phyloP scores from a whole-genome alignment of 208 protist genomes.

The Tritrichomonas foetus region DNA sequence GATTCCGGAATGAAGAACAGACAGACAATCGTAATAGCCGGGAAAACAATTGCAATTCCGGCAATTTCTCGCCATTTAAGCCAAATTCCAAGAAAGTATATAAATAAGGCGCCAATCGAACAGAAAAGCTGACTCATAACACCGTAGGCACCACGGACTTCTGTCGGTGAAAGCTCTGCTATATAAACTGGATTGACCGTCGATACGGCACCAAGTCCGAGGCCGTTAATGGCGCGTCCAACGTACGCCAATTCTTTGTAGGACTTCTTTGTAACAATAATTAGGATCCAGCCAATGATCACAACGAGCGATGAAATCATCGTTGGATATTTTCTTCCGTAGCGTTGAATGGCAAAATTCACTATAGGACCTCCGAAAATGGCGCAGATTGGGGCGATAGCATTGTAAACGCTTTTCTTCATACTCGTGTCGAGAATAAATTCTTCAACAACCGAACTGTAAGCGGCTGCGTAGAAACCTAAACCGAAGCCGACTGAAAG shows the following conservation, averaged over 20 bases:
- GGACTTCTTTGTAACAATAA: neutral
- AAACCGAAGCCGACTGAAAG: too few relatives aligned
- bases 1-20: neutral
- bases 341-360: neutral
- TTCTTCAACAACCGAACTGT: too few relatives aligned
- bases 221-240: neutral
- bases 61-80: neutral
- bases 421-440: neutral
- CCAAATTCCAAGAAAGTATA: neutral
- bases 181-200: neutral
- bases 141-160: neutral
- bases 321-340: neutral
- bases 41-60: neutral
- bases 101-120: neutral
- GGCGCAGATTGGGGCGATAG: neutral
- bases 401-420: neutral
- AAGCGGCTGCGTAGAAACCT: too few relatives aligned
- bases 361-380: neutral
- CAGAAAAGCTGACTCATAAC: neutral
- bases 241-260: neutral
- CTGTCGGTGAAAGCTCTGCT: neutral
- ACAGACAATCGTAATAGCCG: neutral
- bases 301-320: neutral
- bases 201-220: neutral
- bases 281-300: neutral